Percentiles rank a stretch among this genome's conserved stretches.
These are phyloP conservation scores for Adenanthera pavonina DNA, from an alignment of 306 rosid species.

Conservation along the genomic window DNA sequence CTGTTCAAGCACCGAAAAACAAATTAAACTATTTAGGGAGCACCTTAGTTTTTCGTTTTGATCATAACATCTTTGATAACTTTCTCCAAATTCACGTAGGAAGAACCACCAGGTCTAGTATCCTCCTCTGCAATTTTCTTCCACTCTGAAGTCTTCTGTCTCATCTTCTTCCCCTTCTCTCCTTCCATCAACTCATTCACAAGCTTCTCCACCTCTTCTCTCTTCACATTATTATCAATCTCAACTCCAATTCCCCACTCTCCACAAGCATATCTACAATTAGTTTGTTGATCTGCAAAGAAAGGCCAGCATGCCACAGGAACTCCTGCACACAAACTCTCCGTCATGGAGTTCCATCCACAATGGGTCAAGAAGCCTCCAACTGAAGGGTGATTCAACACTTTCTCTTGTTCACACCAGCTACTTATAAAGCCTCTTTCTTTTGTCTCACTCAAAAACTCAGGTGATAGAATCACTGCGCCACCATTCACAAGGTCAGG, in stretches of 20 bases:
- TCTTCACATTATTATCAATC: background rate
- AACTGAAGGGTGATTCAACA: background rate
- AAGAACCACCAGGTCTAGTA: background rate
- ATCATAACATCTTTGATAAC: background rate
- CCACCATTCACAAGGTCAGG: background rate
- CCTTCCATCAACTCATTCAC: slow-evolving; percentile 7
- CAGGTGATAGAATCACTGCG: background rate
- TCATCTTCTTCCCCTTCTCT: background rate
- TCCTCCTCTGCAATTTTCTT: background rate
- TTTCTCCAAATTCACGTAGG: background rate
- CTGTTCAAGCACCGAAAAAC: too few relatives aligned
- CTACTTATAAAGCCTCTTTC: background rate
- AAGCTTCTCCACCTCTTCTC: background rate
- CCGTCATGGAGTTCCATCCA: background rate
- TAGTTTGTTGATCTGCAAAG: background rate
- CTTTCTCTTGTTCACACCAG: slow-evolving; percentile 2
- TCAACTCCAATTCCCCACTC: slow-evolving; percentile 4
- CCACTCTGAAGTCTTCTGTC: background rate
- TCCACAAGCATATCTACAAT: background rate
- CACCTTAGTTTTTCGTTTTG: background rate
- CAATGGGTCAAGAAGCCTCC: background rate
- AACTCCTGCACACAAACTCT: background rate
- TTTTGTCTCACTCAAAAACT: background rate
- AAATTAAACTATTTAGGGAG: too few relatives aligned
- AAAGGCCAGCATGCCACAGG: background rate